Percentiles rank a stretch among this genome's conserved stretches.
Evolutionary conservation across 805 yeast genomes (phyloP).

Genomic region (Myxozyma kluyveri): DNA sequence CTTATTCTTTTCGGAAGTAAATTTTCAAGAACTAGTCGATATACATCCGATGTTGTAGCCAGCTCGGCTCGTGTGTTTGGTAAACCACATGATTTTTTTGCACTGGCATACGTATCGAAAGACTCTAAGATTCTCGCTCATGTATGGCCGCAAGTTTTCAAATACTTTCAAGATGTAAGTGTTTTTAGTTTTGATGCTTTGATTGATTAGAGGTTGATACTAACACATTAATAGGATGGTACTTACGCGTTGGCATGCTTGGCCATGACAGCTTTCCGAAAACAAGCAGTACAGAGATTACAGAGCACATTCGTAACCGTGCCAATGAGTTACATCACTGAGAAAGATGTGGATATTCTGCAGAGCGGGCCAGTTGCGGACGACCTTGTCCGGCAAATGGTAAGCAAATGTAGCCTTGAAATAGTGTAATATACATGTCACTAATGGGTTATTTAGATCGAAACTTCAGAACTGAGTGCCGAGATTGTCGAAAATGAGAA

Average conservation of each 20-base stretch:
- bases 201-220: not conserved
- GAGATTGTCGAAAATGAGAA: conserved; percentile 9
- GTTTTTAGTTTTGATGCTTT: not conserved
- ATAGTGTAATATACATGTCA: not conserved
- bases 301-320: conserved; percentile 20
- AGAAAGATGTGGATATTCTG: conserved; percentile 14
- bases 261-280: conserved; percentile 23
- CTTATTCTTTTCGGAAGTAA: conserved; percentile 16
- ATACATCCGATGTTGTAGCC: conserved; percentile 9
- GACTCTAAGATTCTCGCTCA: conserved; percentile 9
- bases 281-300: conserved; percentile 11
- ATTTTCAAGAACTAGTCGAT: conserved; percentile 8
- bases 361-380: conserved; percentile 15
- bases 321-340: conserved; percentile 13
- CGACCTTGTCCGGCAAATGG: conserved; percentile 16
- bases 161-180: conserved; percentile 9
- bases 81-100: conserved; percentile 23
- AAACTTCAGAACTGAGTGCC: conserved; percentile 8
- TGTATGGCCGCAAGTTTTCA: conserved; percentile 21
- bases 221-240: conserved; percentile 20
- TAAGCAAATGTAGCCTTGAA: not conserved
- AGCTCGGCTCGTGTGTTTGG: conserved; percentile 11
- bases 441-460: conserved; percentile 8
- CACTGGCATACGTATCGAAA: conserved; percentile 13
- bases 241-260: conserved; percentile 16